Base-by-base conservation (phyloP, 73 alveolate genomes). In the Blepharisma stoltei region DNA sequence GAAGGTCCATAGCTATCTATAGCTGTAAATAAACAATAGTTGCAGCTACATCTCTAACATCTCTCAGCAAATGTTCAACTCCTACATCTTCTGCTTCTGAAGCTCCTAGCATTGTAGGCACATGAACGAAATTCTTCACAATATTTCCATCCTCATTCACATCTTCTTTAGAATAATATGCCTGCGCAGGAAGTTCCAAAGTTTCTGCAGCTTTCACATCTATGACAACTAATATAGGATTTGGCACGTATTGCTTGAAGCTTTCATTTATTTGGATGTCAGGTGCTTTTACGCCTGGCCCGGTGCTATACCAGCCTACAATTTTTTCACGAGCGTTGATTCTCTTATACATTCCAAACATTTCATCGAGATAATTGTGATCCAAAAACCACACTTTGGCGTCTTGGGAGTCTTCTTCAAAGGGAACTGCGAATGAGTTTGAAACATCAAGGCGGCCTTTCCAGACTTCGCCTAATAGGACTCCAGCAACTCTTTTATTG, bases 241-340 rank as follows among this genome's bases (percentile, higher is more conserved):
- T 90, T 8, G 96, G 88, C 68, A 92, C 89, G 86, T 90, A 97
- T 91, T 93, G 91, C 78, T 97, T 89, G 83, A 95, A 93, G 65
- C 93, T 92, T 89, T 97, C 99, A 85, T 96, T 97, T 71, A 97
- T 97, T 78, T 97, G 96, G 77, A 97, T 95, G 88, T 97, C 99
- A 55, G 96, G 95, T 9, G 96, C 95, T 86, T 97, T 93, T 86
- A 97, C 96, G 79, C 95, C 91, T n/a, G 99, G 98, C 6, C 99
- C 99, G 54, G 98, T 90, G 27, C 98, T 82, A 91, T 97, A 97
- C 99, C 99, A 97, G 27, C 99, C 99, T 43, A 97, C 97, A 65
- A 97, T 91, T 82, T 89, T 91, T 86, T 97, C 99, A 81, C 92
- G 95, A 7, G 97, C 93, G 71, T 95, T 93, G 78, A 95, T 93